Evolutionary conservation across 257 asterid species (phyloP).

Genomic region (Penstemon barbatus): DNA sequence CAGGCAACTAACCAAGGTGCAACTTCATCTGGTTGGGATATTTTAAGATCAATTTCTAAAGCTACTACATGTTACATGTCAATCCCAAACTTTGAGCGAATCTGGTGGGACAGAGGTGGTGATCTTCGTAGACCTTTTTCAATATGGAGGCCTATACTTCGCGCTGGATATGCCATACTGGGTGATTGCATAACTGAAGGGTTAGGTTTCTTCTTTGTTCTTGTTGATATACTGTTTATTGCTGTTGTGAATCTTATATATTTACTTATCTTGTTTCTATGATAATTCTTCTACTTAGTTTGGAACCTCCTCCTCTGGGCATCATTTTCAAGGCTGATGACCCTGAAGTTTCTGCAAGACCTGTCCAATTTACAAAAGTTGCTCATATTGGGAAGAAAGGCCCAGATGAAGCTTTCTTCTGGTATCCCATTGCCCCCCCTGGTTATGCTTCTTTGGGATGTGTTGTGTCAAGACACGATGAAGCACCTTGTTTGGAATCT

Average conservation of each 20-base stretch:
- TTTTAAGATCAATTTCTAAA: constrained; percentile 79
- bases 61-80: constrained; percentile 62
- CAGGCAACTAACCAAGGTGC: constrained; percentile 49
- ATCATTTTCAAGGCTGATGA: constrained; percentile 75
- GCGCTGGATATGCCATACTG: constrained; percentile 76
- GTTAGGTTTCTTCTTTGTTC: constrained; percentile 38
- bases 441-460: constrained; percentile 97
- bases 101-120: constrained; percentile 99
- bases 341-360: constrained; percentile 79
- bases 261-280: constrained; percentile 29
- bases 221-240: constrained; percentile 24
- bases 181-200: constrained; percentile 97
- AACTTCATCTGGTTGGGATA: constrained; percentile 91
- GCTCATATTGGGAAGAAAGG: constrained; percentile 82
- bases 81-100: constrained; percentile 89
- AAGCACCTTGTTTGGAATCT: constrained; percentile 67
- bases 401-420: constrained; percentile 80
- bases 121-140: constrained; percentile 91
- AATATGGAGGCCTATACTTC: constrained; percentile 92
- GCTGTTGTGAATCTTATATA: constrained; percentile 13
- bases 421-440: constrained; percentile 98
- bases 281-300: constrained; percentile 48
- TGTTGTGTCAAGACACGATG: constrained; percentile 68
- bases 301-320: constrained; percentile 98
- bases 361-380: constrained; percentile 86